Conservation (phyloP, 495 filamentous ascomycete species). For the Aspergillus sparsus region DNA sequence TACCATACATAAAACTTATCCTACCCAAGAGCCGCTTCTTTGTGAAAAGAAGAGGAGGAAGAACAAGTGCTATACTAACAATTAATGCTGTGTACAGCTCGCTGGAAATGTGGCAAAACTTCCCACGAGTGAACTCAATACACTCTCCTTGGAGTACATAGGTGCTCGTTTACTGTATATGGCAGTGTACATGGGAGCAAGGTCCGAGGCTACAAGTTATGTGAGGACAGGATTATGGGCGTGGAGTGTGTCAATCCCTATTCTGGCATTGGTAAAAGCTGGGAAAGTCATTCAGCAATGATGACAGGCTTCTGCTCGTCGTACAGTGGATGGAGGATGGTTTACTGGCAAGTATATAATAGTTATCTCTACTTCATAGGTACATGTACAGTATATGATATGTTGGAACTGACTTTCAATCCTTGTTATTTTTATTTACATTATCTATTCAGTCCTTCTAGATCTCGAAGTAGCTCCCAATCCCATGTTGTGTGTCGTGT, state of each 20-base stretch:
- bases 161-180: slow-evolving; percentile 28
- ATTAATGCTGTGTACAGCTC: slow-evolving; percentile 17
- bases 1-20: neutral
- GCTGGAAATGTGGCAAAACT: slow-evolving; percentile 32
- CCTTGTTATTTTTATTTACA: too few species aligned
- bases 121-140: slow-evolving; percentile 28
- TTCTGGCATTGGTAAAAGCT: slow-evolving; percentile 26
- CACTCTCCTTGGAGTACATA: slow-evolving; percentile 28
- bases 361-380: too few species aligned
- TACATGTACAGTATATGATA: too few species aligned
- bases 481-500: too few species aligned
- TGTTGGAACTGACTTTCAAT: too few species aligned
- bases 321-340: too few species aligned
- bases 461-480: too few species aligned
- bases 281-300: slow-evolving; percentile 21
- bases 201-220: slow-evolving; percentile 28
- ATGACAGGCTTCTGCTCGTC: neutral
- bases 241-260: slow-evolving; percentile 32
- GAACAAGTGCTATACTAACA: too few species aligned
- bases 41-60: too few species aligned
- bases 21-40: too few species aligned
- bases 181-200: slow-evolving; percentile 29
- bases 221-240: slow-evolving; percentile 32
- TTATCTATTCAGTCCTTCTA: too few species aligned
- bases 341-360: too few species aligned